A percentile compares a stretch with the other conserved stretches of the same genome.
Conservation (phyloP, 2,329 filamentous ascomycete species). For the Fusarium euwallaceae region DNA sequence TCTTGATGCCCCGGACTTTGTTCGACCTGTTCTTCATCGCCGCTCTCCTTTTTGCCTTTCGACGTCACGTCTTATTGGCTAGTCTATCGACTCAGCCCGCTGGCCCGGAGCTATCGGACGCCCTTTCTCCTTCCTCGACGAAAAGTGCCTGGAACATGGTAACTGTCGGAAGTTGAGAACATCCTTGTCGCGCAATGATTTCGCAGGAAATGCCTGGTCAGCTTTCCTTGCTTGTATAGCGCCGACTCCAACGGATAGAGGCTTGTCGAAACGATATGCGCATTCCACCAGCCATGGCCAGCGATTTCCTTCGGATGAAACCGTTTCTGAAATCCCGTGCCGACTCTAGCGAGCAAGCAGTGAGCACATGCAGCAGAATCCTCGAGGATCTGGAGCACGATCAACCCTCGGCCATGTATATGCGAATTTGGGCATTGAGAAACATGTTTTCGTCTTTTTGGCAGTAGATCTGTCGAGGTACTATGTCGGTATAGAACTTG, state of each 20-base stretch:
- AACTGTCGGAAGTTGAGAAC: constrained; percentile 69
- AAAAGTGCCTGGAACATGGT: constrained; percentile 50
- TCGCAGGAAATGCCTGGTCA: constrained; percentile 65
- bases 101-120: constrained; percentile 45
- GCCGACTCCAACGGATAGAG: constrained; percentile 44
- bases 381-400: constrained; percentile 23
- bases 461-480: constrained; percentile 1
- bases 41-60: constrained; percentile 52
- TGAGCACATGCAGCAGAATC: constrained; percentile 56
- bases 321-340: constrained; percentile 36
- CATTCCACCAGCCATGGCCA: constrained; percentile 37
- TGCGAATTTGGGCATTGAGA: constrained; percentile 11
- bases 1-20: constrained; percentile 74
- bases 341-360: constrained; percentile 64
- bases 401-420: constrained; percentile 11
- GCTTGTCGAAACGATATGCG: constrained; percentile 38
- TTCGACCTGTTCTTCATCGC: constrained; percentile 69
- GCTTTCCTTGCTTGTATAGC: constrained; percentile 53
- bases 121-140: constrained; percentile 51
- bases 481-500: constrained; percentile 23
- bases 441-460: constrained; percentile 4
- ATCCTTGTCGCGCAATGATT: constrained; percentile 64
- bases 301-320: constrained; percentile 47
- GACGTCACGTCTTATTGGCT: constrained; percentile 43
- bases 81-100: constrained; percentile 33